These are phyloP conservation scores for Tremellales sp. DNA, from an alignment of 1,284 basidiomycete species.

Conservation along the genomic window DNA sequence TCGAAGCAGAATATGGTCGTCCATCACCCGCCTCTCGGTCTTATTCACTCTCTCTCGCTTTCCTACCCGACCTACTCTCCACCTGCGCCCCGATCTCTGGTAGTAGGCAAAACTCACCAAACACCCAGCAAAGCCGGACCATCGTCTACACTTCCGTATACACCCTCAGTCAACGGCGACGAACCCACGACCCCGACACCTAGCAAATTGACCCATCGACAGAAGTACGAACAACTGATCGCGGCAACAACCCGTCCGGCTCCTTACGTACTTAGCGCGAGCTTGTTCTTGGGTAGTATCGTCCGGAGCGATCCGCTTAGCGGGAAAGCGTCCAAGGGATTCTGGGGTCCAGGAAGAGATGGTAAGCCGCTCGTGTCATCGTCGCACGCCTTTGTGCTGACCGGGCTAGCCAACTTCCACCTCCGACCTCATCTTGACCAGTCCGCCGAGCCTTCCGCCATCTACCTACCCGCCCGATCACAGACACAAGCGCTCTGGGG, in stretches of 20 bases:
- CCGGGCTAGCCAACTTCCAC: constrained; percentile 34
- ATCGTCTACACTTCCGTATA: no score
- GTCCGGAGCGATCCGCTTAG: constrained; percentile 43
- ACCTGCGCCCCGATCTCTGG: constrained; percentile 11
- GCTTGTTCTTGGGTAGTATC: constrained; percentile 34
- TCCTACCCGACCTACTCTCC: constrained; percentile 34
- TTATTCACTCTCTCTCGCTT: constrained; percentile 39
- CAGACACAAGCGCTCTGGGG: constrained; percentile 43
- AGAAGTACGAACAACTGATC: constrained; percentile 39
- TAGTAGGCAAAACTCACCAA: constrained; percentile 31
- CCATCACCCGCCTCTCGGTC: constrained; percentile 36
- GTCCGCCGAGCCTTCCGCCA: constrained; percentile 18
- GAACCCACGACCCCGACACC: constrained; percentile 4
- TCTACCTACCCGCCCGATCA: constrained; percentile 29
- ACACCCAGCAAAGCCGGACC: constrained; percentile 7
- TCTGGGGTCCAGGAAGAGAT: constrained; percentile 43
- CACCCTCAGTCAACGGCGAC: not conserved
- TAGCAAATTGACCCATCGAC: constrained; percentile 37
- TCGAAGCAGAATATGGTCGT: constrained; percentile 32
- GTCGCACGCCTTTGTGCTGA: no score
- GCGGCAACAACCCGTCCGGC: constrained; percentile 37
- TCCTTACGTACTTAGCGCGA: constrained; percentile 37
- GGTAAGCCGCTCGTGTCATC: constrained; percentile 21
- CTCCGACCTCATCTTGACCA: constrained; percentile 37
- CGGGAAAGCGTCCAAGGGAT: constrained; percentile 45